Evolutionary conservation across 345 rosid genomes (phyloP), one percentile per base, ranked within the genome.

Genomic region (Brassica incana): DNA sequence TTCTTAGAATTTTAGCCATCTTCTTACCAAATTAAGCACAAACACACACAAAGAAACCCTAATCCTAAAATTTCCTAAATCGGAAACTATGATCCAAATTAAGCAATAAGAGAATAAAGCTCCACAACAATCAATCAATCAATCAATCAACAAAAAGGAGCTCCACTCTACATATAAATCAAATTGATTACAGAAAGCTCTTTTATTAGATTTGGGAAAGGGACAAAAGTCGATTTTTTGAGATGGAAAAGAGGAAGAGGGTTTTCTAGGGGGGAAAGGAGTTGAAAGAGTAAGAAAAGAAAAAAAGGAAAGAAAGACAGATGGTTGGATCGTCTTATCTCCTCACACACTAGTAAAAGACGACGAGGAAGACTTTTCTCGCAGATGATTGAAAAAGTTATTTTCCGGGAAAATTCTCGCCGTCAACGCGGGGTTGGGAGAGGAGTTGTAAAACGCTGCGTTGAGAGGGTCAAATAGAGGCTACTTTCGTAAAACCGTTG

Each of bases 1-100:
- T 91, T 56, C 88, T 86, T 56, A 91, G 67, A 54, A 87, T 32
- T 45, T 81, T 65, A 23, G 89, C 83, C 97, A 93, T 91, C 77
- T 70, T 10, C 36, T 65, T 30, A 12, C 16, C 16, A 12, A 14
- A 48, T 48, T 14, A 48, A 52, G 59, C 59, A 52, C 23, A 52
- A n/a, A n/a, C 58, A 50, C 58, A 50, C 15, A 15, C 52, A 48
- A 48, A 45, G 1, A 52, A 52, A 52, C 3, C 59, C 76, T 20
- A 36, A 75, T 9, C 6, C 50, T 56, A 67, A 70, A 52, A 32
- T 18, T 80, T 8, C 62, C 77, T 16, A 65, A 75, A 15, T 54
- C 60, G 9, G 56, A 54, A 54, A 80, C 73, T 72, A 72, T 25
- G 40, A 30, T 23, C 18, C 4, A 48, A 10, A 2, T 43, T 43